Base-by-base conservation (phyloP, 257 asterid genomes). In the Primulina tabacum region DNA sequence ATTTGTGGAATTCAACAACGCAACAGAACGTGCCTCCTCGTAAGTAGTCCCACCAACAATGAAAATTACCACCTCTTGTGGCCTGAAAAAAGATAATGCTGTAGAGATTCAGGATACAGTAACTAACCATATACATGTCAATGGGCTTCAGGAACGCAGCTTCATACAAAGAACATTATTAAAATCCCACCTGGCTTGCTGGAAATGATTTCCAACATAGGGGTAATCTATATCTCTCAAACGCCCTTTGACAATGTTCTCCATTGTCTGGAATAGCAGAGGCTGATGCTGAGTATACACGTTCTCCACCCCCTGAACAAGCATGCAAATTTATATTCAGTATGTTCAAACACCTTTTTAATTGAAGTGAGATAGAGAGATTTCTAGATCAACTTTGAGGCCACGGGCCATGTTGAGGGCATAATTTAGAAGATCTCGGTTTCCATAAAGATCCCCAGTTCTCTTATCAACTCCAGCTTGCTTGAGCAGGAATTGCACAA, bases 271-370 rank as follows among this genome's bases (percentile, higher is more conserved):
- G 82, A 86, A 79, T 67, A 94, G 80, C 16, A 90, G 86, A 37
- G 97, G 97, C 79, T 94, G 99, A 83, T 93, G 99, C 81, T 93
- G 99, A 76, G 99, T 94, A 78, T 94, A 94, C 32, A 94, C 99
- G 78, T 94, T 94, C 89, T 94, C 96, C 65, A 94, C 96, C 38
- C 97, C 99, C 97, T 92, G 81, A 74, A 79, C 57, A 61, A 50
- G 77, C 69, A 74, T 53, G 74, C 53, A 20, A 11, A 65, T 18
- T 28, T 69, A 67, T 73, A 47, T 26, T 73, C 35, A 68, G 71
- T 18, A 71, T 8, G 60, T 57, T 66, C 65, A 76, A 21, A 37
- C 43, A 16, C 18, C 56, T 71, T 28, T 37, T 70, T 14, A 63
- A 40, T 28, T 52, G 69, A 64, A 74, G 67, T 28, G 52, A 32